A percentile compares a stretch with the other conserved stretches of the same genome.
Evolutionary conservation across 2,329 filamentous ascomycete genomes (phyloP).

Genomic region (Calonectria naviculata): DNA sequence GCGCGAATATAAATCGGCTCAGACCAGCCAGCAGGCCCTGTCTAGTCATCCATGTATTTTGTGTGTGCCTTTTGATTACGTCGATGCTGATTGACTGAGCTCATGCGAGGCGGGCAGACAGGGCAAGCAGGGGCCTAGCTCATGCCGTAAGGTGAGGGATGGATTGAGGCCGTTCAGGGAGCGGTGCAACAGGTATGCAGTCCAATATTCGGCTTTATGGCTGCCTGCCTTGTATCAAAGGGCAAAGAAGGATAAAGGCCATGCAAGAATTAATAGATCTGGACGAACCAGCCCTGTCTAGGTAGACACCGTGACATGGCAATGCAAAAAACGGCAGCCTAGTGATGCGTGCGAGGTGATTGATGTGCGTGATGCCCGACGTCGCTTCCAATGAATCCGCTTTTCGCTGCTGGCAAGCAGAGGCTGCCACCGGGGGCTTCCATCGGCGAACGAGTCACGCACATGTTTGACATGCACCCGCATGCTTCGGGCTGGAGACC

Average conservation of each 20-base stretch:
- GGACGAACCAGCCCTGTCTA: conserved; percentile 1
- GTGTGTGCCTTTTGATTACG: conserved; percentile 27
- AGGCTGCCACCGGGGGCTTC: conserved; percentile 14
- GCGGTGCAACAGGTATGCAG: neutral
- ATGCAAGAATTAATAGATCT: conserved; percentile 2
- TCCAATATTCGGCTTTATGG: neutral
- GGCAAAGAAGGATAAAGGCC: neutral
- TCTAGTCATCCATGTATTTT: conserved; percentile 18
- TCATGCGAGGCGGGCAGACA: conserved; percentile 14
- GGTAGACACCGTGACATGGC: conserved; percentile 7
- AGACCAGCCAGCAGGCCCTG: conserved; percentile 25
- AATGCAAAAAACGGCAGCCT: conserved; percentile 16
- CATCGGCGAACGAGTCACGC: conserved; percentile 11
- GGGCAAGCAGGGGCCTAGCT: conserved; percentile 8
- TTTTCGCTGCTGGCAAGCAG: conserved; percentile 19
- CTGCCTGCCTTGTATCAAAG: conserved; percentile 2
- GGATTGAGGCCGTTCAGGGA: neutral
- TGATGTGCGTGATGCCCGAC: conserved; percentile 24
- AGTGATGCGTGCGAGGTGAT: conserved; percentile 6
- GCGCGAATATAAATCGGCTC: conserved; percentile 50
- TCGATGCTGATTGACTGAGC: conserved; percentile 28
- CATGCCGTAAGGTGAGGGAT: neutral
- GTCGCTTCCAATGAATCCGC: conserved; percentile 23
- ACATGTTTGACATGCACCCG: conserved; percentile 18
- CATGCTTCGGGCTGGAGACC: conserved; percentile 13